phyloP scores from a whole-genome alignment of 192 early-diverging fungal genomes.

The Coemansia sp. region DNA sequence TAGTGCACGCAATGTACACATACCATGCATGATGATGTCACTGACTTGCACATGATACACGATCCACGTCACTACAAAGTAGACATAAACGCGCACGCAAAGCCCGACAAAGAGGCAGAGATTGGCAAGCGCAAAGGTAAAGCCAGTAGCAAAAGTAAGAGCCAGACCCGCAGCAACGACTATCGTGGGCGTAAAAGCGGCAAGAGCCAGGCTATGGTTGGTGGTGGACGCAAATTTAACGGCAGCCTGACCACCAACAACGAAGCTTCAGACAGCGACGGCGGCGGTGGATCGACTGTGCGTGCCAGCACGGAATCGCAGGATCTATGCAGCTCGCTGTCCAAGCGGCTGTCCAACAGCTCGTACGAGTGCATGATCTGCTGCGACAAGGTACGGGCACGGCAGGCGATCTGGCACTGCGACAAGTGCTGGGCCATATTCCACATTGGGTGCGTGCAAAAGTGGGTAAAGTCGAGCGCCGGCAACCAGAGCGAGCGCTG shows the following conservation, averaged over 20 bases:
- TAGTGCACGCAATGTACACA: not conserved
- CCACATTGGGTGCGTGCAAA: slow-evolving; percentile 80
- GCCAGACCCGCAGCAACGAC: not conserved
- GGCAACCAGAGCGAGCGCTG: slow-evolving; percentile 50
- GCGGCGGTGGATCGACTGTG: not conserved
- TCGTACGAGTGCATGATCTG: slow-evolving; percentile 97
- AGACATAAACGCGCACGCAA: not conserved
- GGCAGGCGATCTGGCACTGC: slow-evolving; percentile 83
- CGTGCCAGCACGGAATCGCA: slow-evolving; percentile 28
- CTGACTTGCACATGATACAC: not conserved
- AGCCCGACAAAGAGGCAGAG: not conserved
- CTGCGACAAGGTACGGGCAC: slow-evolving; percentile 75
- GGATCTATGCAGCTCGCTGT: slow-evolving; percentile 61
- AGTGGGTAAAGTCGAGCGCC: slow-evolving; percentile 72
- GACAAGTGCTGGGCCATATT: slow-evolving; percentile 85
- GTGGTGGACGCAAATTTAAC: slow-evolving; percentile 41
- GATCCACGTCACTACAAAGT: not conserved
- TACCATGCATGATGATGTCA: slow-evolving; percentile 1
- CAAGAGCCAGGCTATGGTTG: slow-evolving; percentile 17
- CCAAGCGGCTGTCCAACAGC: slow-evolving; percentile 62
- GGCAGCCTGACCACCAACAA: slow-evolving; percentile 24
- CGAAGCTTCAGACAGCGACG: slow-evolving; percentile 5
- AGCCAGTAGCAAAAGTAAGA: not conserved
- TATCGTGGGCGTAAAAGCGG: slow-evolving; percentile 17
- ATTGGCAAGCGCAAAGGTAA: slow-evolving; percentile 7